Evolutionary conservation across 2,329 filamentous ascomycete species (phyloP), one percentile per base, ranked within the genome.

Genomic region (Pseudophaeomoniella oleicola): DNA sequence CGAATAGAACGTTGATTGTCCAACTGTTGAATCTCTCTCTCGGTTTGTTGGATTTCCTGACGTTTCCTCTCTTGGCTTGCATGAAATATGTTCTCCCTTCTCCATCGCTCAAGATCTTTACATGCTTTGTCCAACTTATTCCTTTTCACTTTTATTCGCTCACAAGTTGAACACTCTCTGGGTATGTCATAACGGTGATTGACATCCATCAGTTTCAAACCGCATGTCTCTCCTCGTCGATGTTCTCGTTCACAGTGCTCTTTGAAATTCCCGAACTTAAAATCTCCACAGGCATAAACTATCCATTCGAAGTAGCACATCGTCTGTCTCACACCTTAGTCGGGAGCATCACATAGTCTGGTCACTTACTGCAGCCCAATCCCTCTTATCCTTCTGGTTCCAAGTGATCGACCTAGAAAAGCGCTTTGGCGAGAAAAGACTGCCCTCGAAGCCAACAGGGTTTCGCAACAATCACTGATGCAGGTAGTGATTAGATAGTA

Each of bases 251-350:
- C 79, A 71, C 88, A 96, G 57, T 93, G 87, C 59, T 87, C 75
- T 46, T 82, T 78, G 67, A 94, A 94, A 63, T 80, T 81, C 46
- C 84, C 82, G 87, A 87, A 96, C 60, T 86, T 85, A 79, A 81
- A 94, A 70, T 85, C 88, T 53, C 82, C 81, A 64, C 88, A 96
- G 39, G 60, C 60, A 72, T 82, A 94, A 49, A 75, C 72, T 58
- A 80, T 85, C 62, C 88, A 81, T 53, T 94, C 86, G 68, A 87
- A 96, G 69, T 90, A 94, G 67, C 88, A 94, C 88, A 96, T 94
- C 22, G 6, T 27, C 22, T 27, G 22, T n/a, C n/a, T n/a, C n/a
- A 27, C n/a, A 6, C 6, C 22, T 27, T 27, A 27, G 22, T 27
- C 22, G 22, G n/a, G n/a, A n/a, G n/a, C n/a, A n/a, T n/a, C n/a